phyloP scores from a whole-genome alignment of 768 basidiomycete species.

The Xerocomellus chrysenteron region DNA sequence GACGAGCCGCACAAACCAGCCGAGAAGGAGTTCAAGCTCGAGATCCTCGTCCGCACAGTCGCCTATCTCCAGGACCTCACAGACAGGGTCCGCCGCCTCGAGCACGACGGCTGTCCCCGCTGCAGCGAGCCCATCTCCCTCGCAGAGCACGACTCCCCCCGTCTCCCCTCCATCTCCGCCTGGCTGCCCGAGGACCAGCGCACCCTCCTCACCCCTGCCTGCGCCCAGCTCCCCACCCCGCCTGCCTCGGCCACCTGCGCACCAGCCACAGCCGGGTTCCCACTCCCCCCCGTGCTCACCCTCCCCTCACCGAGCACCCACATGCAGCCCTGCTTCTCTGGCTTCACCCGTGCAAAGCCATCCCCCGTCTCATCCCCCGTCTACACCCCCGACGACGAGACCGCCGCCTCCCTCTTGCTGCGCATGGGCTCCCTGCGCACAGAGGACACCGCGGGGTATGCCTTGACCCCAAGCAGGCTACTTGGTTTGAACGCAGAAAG shows the following conservation, averaged over 20 bases:
- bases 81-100: slow-evolving; percentile 48
- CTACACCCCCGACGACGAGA: slow-evolving; percentile 60
- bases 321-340: slow-evolving; percentile 24
- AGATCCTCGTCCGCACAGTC: slow-evolving; percentile 84
- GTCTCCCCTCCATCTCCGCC: slow-evolving; percentile 66
- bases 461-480: slow-evolving; percentile 28
- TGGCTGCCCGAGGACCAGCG: slow-evolving; percentile 52
- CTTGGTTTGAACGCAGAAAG: slow-evolving; percentile 21
- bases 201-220: slow-evolving; percentile 24
- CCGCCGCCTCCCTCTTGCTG: slow-evolving; percentile 63
- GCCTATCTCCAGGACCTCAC: slow-evolving; percentile 73
- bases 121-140: slow-evolving; percentile 22
- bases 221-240: slow-evolving; percentile 49
- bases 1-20: slow-evolving; percentile 31
- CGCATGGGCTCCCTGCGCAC: slow-evolving; percentile 49
- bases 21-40: slow-evolving; percentile 85
- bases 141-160: slow-evolving; percentile 22
- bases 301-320: slow-evolving; percentile 35
- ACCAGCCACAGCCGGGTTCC: slow-evolving; percentile 33
- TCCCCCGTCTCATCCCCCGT: slow-evolving; percentile 25
- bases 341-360: slow-evolving; percentile 17
- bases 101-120: slow-evolving; percentile 27
- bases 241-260: slow-evolving; percentile 55
- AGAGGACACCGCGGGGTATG: neutral
- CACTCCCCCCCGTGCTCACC: slow-evolving; percentile 42